Percentiles rank a stretch among this genome's conserved stretches.
phyloP scores from a whole-genome alignment of 2,329 filamentous ascomycete genomes.

The Penicillium sp. region DNA sequence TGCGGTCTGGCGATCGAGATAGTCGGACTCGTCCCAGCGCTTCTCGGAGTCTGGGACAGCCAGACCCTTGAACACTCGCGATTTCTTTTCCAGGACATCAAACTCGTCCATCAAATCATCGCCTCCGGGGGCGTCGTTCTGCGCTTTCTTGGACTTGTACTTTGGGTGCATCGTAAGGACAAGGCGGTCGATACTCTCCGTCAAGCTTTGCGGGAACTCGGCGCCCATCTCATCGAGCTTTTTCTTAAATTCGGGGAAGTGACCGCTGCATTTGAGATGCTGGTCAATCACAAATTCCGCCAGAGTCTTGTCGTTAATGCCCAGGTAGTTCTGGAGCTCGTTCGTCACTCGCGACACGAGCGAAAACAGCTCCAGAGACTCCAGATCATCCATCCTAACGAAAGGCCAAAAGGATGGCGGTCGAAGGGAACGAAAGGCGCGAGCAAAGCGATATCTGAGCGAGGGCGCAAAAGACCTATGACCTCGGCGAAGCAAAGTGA shows the following conservation, averaged over 20 bases:
- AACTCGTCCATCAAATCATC: conserved; percentile 43
- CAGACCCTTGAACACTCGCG: conserved; percentile 84
- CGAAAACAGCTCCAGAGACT: conserved; percentile 85
- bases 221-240: conserved; percentile 71
- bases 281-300: conserved; percentile 95
- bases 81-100: conserved; percentile 62
- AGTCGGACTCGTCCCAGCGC: conserved; percentile 50
- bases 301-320: conserved; percentile 87
- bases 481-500: conserved; percentile 9
- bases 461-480: conserved; percentile 22
- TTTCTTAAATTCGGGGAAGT: conserved; percentile 68
- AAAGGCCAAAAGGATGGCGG: conserved; percentile 1
- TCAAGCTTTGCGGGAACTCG: conserved; percentile 77
- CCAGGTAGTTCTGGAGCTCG: conserved; percentile 89
- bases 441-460: conserved; percentile 6
- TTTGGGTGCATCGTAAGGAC: conserved; percentile 87
- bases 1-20: conserved; percentile 31
- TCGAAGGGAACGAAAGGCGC: not conserved
- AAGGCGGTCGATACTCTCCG: conserved; percentile 86
- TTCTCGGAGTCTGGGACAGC: conserved; percentile 74
- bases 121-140: conserved; percentile 37
- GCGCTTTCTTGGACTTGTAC: conserved; percentile 59
- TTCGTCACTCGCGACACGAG: conserved; percentile 92
- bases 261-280: conserved; percentile 65
- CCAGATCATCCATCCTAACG: conserved; percentile 74